Conservation (phyloP, 2,329 filamentous ascomycete genomes). For the Fusarium pilosicola region DNA sequence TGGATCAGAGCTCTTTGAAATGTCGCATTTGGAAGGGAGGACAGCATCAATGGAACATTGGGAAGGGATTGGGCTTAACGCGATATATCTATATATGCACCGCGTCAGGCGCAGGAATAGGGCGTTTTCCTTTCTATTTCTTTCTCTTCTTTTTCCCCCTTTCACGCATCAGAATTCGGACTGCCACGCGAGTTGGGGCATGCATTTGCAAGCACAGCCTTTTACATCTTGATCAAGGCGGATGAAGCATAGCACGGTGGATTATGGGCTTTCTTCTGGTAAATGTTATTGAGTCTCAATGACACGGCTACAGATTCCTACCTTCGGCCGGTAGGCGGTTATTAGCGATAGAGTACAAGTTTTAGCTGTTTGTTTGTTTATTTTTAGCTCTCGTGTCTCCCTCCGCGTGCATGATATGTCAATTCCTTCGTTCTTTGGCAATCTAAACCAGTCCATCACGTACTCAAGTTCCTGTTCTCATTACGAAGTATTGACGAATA, state of each 20-base stretch:
- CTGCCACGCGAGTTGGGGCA: neutral
- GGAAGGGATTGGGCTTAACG: constrained; percentile 6
- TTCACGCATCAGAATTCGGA: neutral
- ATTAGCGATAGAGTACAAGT: constrained; percentile 16
- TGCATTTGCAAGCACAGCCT: neutral
- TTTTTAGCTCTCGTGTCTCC: neutral
- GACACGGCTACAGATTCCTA: neutral
- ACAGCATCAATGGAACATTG: constrained; percentile 16
- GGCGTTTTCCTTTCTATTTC: constrained; percentile 21
- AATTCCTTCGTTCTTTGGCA: neutral
- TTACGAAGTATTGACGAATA: neutral
- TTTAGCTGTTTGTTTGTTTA: constrained; percentile 4
- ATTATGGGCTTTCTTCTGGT: neutral
- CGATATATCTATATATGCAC: constrained; percentile 7
- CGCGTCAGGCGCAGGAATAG: neutral
- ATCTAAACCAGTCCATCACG: neutral
- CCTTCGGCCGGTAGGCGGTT: neutral
- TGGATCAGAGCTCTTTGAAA: neutral
- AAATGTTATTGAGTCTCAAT: neutral
- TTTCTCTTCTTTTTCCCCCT: neutral
- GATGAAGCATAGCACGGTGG: neutral
- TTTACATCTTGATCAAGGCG: neutral
- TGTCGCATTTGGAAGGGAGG: constrained; percentile 8
- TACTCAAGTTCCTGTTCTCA: neutral
- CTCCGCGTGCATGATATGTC: neutral